Percentiles rank a stretch among this genome's conserved stretches.
These are phyloP conservation scores for Hemerocallis citrina DNA, from an alignment of 106 monocot species.

Conservation along the genomic window DNA sequence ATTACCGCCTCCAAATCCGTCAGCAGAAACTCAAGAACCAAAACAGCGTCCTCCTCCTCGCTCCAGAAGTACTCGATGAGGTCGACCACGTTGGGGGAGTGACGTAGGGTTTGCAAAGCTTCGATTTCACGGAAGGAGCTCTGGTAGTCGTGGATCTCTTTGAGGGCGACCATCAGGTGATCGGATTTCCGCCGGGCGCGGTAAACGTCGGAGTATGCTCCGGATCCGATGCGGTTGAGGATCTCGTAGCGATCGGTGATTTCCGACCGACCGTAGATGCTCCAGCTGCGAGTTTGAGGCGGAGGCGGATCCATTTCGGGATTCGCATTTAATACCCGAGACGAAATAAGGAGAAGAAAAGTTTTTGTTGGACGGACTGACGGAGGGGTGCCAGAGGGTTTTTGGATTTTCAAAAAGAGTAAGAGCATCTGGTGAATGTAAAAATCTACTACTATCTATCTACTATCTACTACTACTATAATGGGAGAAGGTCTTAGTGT, in stretches of 20 bases:
- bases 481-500: too few relatives aligned
- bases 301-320: constrained; percentile 1
- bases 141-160: constrained; percentile 86
- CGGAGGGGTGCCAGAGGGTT: too few relatives aligned
- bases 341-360: too few relatives aligned
- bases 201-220: constrained; percentile 95
- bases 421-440: too few relatives aligned
- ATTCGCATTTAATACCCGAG: too few relatives aligned
- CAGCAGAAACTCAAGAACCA: constrained; percentile 55
- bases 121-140: constrained; percentile 78
- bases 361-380: too few relatives aligned
- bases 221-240: constrained; percentile 65
- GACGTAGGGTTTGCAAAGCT: constrained; percentile 48
- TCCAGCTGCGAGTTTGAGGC: constrained; percentile 55
- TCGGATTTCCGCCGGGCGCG: constrained; percentile 70
- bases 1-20: constrained; percentile 58
- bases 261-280: constrained; percentile 79
- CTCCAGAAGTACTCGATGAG: constrained; percentile 81
- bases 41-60: constrained; percentile 69
- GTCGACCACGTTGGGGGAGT: constrained; percentile 53
- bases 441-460: too few relatives aligned
- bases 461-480: too few relatives aligned
- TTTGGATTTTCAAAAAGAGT: too few relatives aligned
- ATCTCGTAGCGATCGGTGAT: constrained; percentile 78
- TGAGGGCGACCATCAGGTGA: constrained; percentile 63